Percentiles rank a stretch among this genome's conserved stretches.
phyloP scores from a whole-genome alignment of 202 grass and related monocot species.

The Carex sylvatica region DNA sequence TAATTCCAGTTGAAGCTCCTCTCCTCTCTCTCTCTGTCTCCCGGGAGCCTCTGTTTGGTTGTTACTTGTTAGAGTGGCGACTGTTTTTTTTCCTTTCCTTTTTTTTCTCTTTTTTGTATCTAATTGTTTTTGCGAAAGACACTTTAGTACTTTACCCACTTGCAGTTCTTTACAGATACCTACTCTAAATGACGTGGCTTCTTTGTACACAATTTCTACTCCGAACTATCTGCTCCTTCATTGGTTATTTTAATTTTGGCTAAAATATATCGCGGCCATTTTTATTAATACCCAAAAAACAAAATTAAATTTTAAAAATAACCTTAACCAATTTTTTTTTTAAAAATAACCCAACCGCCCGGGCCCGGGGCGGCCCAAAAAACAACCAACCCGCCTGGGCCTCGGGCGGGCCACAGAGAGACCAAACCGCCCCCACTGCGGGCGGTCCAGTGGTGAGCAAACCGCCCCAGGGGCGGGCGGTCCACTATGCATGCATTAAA shows the following conservation, averaged over 20 bases:
- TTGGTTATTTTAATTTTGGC: not conserved
- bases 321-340: too few relatives aligned
- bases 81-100: constrained; percentile 23
- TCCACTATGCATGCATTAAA: too few relatives aligned
- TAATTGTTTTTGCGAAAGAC: constrained; percentile 4
- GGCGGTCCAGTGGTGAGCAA: too few relatives aligned
- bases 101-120: not conserved
- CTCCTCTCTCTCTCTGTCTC: constrained; percentile 2
- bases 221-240: not conserved
- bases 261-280: too few relatives aligned
- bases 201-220: not conserved
- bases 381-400: too few relatives aligned
- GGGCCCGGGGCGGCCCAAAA: too few relatives aligned
- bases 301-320: too few relatives aligned
- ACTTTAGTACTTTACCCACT: constrained; percentile 23
- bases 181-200: constrained; percentile 11
- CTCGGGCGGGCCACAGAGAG: too few relatives aligned
- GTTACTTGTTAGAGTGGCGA: constrained; percentile 29
- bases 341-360: too few relatives aligned
- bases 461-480: too few relatives aligned
- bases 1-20: not conserved
- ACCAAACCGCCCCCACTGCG: too few relatives aligned
- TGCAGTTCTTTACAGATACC: constrained; percentile 2
- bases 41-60: not conserved
- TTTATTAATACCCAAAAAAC: too few relatives aligned